Conservation (phyloP, 306 rosid species). For the Dalbergia oliveri region DNA sequence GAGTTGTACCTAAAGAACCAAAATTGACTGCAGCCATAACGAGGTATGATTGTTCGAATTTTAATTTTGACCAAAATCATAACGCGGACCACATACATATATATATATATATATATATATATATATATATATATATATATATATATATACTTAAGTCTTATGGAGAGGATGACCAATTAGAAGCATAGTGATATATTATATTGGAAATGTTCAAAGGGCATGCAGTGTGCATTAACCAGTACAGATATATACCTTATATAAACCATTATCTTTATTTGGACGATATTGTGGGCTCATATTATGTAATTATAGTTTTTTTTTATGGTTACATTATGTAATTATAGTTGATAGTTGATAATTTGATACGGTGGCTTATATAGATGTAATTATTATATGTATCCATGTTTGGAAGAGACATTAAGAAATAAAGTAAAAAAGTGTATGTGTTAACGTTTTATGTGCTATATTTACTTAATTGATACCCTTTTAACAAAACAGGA, state of each 20-base stretch:
- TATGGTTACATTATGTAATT: no score
- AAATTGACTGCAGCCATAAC: constrained; percentile 70
- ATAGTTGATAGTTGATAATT: no score
- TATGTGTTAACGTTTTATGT: constrained; percentile 14
- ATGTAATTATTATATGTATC: not conserved
- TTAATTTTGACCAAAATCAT: constrained; percentile 57
- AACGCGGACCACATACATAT: constrained; percentile 56
- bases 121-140: no score
- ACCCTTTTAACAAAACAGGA: not conserved
- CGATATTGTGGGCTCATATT: not conserved
- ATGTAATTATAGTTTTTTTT: no score
- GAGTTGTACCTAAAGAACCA: constrained; percentile 50
- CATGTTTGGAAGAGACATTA: not conserved
- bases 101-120: not conserved
- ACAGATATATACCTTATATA: no score
- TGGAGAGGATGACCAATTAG: no score
- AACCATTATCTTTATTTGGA: not conserved
- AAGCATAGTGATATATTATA: no score
- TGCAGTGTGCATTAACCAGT: no score
- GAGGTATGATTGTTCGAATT: constrained; percentile 56
- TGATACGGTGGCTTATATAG: not conserved
- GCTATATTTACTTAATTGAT: not conserved
- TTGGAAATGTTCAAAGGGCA: no score
- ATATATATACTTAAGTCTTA: no score
- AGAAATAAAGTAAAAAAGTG: constrained; percentile 30